These are phyloP conservation scores for Blechomonas ayalai DNA, from an alignment of 208 protist genomes.

Conservation along the genomic window DNA sequence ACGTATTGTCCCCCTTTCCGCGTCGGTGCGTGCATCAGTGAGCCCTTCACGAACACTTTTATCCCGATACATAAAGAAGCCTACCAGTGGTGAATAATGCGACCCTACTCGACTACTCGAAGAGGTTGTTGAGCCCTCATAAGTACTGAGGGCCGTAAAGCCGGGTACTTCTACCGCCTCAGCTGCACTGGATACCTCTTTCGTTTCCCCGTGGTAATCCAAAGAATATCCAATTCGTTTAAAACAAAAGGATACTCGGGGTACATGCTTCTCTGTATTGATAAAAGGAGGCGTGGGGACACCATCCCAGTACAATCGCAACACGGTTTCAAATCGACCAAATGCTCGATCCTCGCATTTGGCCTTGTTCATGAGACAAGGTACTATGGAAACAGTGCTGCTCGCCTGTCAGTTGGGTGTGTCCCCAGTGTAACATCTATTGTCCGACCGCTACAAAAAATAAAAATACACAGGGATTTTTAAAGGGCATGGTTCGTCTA, in stretches of 20 bases:
- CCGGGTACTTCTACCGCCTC: constrained; percentile 15
- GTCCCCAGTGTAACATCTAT: background rate
- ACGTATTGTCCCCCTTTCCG: constrained; percentile 14
- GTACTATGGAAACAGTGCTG: background rate
- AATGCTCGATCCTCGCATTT: constrained; percentile 36
- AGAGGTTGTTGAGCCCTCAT: constrained; percentile 13
- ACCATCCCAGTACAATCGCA: constrained; percentile 80
- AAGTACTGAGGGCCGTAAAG: constrained; percentile 36
- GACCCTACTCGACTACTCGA: constrained; percentile 69
- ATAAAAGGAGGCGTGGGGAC: constrained; percentile 61
- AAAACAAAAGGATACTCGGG: constrained; percentile 48
- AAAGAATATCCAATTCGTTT: constrained; percentile 53
- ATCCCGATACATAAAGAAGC: constrained; percentile 44
- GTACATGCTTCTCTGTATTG: constrained; percentile 6
- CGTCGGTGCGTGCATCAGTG: background rate
- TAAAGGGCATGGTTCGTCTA: too few species aligned
- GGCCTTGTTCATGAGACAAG: constrained; percentile 18
- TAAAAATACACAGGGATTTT: too few species aligned
- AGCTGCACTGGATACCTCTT: constrained; percentile 20
- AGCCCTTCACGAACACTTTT: background rate
- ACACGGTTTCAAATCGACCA: constrained; percentile 73
- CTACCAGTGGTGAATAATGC: constrained; percentile 83
- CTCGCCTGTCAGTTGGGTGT: background rate
- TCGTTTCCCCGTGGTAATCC: constrained; percentile 65
- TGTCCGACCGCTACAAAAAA: constrained; percentile 1